Evolutionary conservation across 2,329 filamentous ascomycete genomes (phyloP).

Genomic region (Sordariomycetes sp.): DNA sequence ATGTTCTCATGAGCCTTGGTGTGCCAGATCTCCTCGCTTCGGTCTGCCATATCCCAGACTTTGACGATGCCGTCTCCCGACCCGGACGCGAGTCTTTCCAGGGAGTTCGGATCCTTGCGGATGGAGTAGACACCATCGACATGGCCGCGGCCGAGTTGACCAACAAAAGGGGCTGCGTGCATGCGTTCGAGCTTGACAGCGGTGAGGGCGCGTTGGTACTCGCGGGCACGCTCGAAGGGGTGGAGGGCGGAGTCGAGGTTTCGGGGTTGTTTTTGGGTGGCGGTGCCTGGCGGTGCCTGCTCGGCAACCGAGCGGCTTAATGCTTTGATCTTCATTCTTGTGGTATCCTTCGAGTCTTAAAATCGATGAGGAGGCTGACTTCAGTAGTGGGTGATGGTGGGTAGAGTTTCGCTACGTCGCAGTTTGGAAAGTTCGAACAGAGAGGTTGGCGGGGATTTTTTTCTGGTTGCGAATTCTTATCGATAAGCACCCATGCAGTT

Average conservation of each 20-base stretch:
- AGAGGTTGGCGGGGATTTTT: too few relatives aligned
- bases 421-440: too few relatives aligned
- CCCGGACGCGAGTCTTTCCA: conserved; percentile 71
- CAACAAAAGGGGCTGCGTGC: conserved; percentile 69
- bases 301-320: conserved; percentile 56
- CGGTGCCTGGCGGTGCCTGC: conserved; percentile 58
- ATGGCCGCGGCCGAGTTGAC: conserved; percentile 80
- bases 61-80: conserved; percentile 92
- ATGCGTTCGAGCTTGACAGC: conserved; percentile 90
- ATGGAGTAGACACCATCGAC: conserved; percentile 79
- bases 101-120: conserved; percentile 67
- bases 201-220: conserved; percentile 53
- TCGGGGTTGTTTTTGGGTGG: conserved; percentile 54
- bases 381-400: too few relatives aligned
- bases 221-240: conserved; percentile 82
- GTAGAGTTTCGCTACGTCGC: too few relatives aligned
- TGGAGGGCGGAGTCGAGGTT: conserved; percentile 79
- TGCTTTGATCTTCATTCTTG: conserved; percentile 57
- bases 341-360: too few relatives aligned
- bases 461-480: too few relatives aligned
- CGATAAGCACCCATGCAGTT: too few relatives aligned
- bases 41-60: conserved; percentile 71
- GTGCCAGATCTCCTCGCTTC: conserved; percentile 62
- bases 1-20: conserved; percentile 84
- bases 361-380: too few relatives aligned